Conservation (phyloP, 1,284 basidiomycete species). For the Naganishia albida region DNA sequence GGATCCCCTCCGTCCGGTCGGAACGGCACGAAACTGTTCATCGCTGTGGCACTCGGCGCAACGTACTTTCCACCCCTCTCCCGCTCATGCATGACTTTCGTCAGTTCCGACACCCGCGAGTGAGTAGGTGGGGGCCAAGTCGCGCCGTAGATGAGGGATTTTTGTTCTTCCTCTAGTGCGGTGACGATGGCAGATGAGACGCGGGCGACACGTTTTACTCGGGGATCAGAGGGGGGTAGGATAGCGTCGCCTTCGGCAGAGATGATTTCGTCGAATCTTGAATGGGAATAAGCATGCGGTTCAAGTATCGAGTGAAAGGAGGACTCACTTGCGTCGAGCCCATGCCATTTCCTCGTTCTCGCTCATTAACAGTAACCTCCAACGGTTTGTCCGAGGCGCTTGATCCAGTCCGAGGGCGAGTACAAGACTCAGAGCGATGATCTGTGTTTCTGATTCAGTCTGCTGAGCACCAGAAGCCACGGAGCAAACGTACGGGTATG, state of each 20-base stretch:
- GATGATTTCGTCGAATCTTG: constrained; percentile 55
- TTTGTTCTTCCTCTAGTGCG: constrained; percentile 53
- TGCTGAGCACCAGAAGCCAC: neutral
- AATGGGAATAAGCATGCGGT: neutral
- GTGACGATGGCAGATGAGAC: constrained; percentile 50
- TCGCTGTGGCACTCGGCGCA: constrained; percentile 51
- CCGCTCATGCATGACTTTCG: constrained; percentile 41
- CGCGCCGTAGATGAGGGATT: constrained; percentile 52
- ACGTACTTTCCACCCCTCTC: constrained; percentile 39
- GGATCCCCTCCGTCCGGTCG: constrained; percentile 54
- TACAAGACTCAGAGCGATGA: constrained; percentile 57
- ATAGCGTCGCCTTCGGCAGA: constrained; percentile 53
- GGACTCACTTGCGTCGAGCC: constrained; percentile 55
- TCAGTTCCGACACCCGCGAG: constrained; percentile 34
- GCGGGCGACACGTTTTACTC: constrained; percentile 50
- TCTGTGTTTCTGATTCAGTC: constrained; percentile 39
- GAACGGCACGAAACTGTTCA: constrained; percentile 50
- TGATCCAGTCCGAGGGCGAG: constrained; percentile 58
- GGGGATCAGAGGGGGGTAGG: constrained; percentile 51
- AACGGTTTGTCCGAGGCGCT: constrained; percentile 55
- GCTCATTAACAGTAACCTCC: constrained; percentile 59
- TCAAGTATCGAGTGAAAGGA: neutral
- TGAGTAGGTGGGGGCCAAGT: constrained; percentile 49
- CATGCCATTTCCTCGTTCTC: constrained; percentile 58
- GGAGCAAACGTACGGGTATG: constrained; percentile 51